Evolutionary conservation across 1,284 basidiomycete species (phyloP).

Genomic region (Xerocomus amazonicus): DNA sequence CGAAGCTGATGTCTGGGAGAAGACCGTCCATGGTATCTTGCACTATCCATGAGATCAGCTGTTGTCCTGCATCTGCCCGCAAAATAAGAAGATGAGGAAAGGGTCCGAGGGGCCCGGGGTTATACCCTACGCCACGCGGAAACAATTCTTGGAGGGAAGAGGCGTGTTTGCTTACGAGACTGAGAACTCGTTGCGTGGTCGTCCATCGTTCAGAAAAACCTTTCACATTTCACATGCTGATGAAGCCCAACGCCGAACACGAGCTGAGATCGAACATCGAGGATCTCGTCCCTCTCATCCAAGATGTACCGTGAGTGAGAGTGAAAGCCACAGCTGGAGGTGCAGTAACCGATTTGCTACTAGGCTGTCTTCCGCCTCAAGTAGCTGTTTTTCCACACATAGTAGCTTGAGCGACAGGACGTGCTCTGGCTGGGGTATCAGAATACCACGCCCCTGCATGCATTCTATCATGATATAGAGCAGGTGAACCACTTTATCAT

Average conservation of each 20-base stretch:
- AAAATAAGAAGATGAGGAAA: constrained; percentile 38
- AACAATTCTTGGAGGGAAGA: neutral
- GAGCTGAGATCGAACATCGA: constrained; percentile 45
- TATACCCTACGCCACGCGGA: constrained; percentile 13
- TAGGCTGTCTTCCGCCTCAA: neutral
- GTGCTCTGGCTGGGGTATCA: neutral
- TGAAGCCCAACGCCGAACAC: constrained; percentile 45
- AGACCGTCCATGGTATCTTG: constrained; percentile 31
- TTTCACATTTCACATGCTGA: constrained; percentile 38
- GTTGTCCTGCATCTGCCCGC: constrained; percentile 18
- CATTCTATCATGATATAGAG: neutral
- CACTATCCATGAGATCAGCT: constrained; percentile 24
- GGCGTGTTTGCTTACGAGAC: constrained; percentile 14
- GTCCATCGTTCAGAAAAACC: constrained; percentile 46
- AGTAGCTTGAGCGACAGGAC: neutral
- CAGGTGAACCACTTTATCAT: neutral
- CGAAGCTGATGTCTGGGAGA: constrained; percentile 11
- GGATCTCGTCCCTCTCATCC: constrained; percentile 51
- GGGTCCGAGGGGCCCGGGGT: constrained; percentile 3
- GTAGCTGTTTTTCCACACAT: neutral
- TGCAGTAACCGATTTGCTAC: neutral
- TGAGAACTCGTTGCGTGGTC: constrained; percentile 38
- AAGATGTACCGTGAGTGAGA: constrained; percentile 39
- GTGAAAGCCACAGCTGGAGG: constrained; percentile 4
- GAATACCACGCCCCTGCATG: neutral